Evolutionary conservation across 176 grass and related monocot genomes (phyloP), one percentile per base, ranked within the genome.

Genomic region (Oryza longistaminata): DNA sequence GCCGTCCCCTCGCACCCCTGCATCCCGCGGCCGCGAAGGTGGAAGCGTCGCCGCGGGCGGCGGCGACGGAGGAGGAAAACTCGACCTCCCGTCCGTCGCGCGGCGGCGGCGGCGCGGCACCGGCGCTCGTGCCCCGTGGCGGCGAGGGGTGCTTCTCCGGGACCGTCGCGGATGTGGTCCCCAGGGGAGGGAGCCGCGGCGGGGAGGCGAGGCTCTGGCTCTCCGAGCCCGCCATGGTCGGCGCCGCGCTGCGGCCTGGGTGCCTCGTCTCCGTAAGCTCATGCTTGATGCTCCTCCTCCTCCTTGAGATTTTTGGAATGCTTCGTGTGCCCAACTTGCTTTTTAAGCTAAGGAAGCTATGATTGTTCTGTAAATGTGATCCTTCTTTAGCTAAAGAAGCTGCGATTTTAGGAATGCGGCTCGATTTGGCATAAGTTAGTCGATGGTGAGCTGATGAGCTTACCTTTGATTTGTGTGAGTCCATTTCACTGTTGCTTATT

Each of bases 261-360:
- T 95, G 85, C 77, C 67, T 95, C 16, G 89, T 93, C 73, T 90
- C 90, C 3, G 95, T 97, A 91, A 52, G 86, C 37, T 69, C 44
- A 24, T 10, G 58, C 58, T 22, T 6, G 29, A 31, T 31, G 29
- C 29, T 31, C 29, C 29, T 31, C 29, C 39, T 39, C 13, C 68
- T 50, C 45, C 48, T 17, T 24, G 58, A 81, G 25, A 50, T 44
- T 65, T 86, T 49, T 37, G 35, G 64, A 85, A 44, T 62, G 19
- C 9, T 52, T 66, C 48, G 16, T 39, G 55, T 21, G 2, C 11
- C 71, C 50, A 2, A 1, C 19, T 31, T 31, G 29, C 19, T 8
- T 76, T 71, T 67, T 34, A 3, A 40, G 44, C 61, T 11, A 17
- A 22, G 11, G 67, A 22, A 0, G 9, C 58, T 72, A 61, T 6